Conservation (phyloP, 257 asterid genomes). For the Solanum chiquidenum region DNA sequence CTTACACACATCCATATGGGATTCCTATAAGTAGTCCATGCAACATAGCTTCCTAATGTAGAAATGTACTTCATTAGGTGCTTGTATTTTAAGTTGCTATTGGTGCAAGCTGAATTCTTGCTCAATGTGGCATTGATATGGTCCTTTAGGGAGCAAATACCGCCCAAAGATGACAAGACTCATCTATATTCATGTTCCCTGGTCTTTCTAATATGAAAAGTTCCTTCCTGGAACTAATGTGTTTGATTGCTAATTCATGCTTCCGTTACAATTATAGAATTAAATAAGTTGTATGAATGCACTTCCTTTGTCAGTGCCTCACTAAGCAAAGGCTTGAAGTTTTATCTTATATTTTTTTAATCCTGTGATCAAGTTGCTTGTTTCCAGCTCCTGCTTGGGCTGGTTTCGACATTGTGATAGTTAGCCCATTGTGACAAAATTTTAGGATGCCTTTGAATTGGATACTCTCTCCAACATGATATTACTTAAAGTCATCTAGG, state of each 20-base stretch:
- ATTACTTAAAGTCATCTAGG: neutral
- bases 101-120: neutral
- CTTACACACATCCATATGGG: neutral
- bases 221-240: neutral
- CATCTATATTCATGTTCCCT: neutral
- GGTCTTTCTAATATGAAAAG: neutral
- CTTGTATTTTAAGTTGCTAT: neutral
- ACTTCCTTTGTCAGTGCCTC: neutral
- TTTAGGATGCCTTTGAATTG: neutral
- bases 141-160: neutral
- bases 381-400: slow-evolving; percentile 47
- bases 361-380: neutral
- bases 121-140: neutral
- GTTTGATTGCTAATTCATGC: neutral
- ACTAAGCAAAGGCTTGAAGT: neutral
- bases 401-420: neutral
- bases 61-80: neutral
- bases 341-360: neutral
- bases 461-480: neutral
- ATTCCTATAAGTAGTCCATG: neutral
- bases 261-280: neutral
- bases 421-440: neutral
- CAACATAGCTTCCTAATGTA: neutral
- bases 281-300: neutral
- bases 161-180: neutral